Base-by-base conservation (phyloP, 257 asterid species). In the Mentha longifolia region DNA sequence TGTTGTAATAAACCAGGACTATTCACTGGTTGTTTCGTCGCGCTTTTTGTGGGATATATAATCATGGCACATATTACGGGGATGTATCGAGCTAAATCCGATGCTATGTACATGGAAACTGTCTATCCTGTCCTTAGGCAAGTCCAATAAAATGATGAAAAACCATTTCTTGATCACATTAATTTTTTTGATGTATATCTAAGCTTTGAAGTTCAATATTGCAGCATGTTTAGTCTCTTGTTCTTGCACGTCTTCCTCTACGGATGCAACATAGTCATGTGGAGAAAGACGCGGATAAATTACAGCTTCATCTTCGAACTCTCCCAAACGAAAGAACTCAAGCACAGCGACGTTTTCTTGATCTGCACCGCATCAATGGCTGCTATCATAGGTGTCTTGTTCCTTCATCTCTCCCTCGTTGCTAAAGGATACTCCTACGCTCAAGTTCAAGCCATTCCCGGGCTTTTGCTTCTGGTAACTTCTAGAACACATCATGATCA, bases 201-300 rank as follows among this genome's bases (percentile, higher is more conserved):
- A 17, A 67, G 39, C 30, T 64, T 57, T 68, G 1, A 9, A 17
- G 41, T 67, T 63, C 13, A 33, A 68, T 57, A 67, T 61, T 85
- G 89, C 98, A 93, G 98, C 94, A 85, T 93, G 88, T 90, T 93
- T 74, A 82, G 91, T 87, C 87, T 91, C 14, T 22, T 89, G 56
- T 91, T 93, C 80, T 88, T 93, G 16, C 98, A 93, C 69, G 67
- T 93, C 60, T 89, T 91, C 78, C 79, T 93, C 45, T 89, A 87
- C 8, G 98, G 98, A 56, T 89, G 97, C 85, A 93, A 91, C 90
- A 91, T 93, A 14, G 83, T 88, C 74, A 85, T 87, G 96, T 93
- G 98, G 98, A 80, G 96, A 56, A 91, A 86, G 78, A 81, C 85
- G 17, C 81, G 97, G 6, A 89, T 93, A 67, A 93, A 93, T 74